Base-by-base conservation (phyloP, 805 yeast genomes). In the Scheffersomyces amazonensis region DNA sequence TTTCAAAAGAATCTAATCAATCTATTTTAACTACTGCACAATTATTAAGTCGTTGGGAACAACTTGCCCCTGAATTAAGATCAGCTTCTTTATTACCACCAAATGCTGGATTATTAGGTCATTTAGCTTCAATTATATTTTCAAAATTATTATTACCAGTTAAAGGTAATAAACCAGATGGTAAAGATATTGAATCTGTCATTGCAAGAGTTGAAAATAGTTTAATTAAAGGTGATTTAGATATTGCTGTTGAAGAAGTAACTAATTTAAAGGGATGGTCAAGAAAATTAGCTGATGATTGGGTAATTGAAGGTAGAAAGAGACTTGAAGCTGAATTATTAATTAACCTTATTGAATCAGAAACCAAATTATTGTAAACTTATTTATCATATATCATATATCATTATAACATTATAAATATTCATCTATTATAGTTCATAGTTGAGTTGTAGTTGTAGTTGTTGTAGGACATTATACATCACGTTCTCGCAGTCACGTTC, bases 61-160 rank as follows among this genome's bases (percentile, higher is more conserved):
- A 81, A 37, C 73, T 93, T 42, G 81, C 76, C 16, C 93, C 95
- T 12, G 96, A 91, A 65, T 78, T 93, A 56, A 82, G 96, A 62
- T 79, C 88, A 21, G 90, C 95, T 6, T 81, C 96, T 4, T 68
- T 93, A 50, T 76, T 90, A 44, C 97, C 98, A 39, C 95, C 95
- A 50, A 87, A 91, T 55, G 96, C 99, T 18, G 99, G 99, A 55
- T 76, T 93, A 38, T 76, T 91, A 51, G 98, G 96, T 21, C 96
- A 93, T 62, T 60, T 89, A 31, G 76, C 95, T 5, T 90, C 98
- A 13, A 71, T 75, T 48, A 39, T 88, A 7, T 85, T 90, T 57
- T 83, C 95, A 24, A 78, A 76, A 50, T 73, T 90, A 43, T 73
- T 91, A 53, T 74, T 87, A 52, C 73, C 84, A 20, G 93, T 89